Percentiles rank a stretch among this genome's conserved stretches.
Conservation (phyloP, 306 rosid genomes). For the Vigna trinervia region DNA sequence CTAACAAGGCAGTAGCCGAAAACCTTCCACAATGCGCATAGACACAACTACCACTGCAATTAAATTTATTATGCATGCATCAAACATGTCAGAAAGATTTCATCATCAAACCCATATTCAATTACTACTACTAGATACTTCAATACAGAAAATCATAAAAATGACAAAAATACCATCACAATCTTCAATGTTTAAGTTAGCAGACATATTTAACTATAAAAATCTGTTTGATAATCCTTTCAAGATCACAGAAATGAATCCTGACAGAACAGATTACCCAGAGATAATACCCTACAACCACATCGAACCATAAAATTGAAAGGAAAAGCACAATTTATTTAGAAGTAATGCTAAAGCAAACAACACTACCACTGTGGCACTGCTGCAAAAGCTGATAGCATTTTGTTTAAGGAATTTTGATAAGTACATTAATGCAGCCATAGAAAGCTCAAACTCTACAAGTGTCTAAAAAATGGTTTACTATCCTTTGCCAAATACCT, state of each 20-base stretch:
- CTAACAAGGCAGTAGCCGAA: background rate
- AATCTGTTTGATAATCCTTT: conserved; percentile 6
- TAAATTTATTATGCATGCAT: conserved; percentile 2
- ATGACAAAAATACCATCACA: background rate
- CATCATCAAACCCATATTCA: background rate
- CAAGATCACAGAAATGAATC: background rate
- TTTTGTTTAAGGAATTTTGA: background rate
- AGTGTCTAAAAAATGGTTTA: background rate
- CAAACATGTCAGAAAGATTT: background rate
- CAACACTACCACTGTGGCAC: background rate
- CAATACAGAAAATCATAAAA: conserved; percentile 3
- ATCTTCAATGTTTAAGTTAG: background rate
- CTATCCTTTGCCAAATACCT: conserved; percentile 5
- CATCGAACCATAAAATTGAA: background rate
- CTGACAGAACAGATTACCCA: background rate
- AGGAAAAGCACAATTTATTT: conserved; percentile 10
- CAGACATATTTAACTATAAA: conserved; percentile 4
- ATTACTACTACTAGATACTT: conserved; percentile 5
- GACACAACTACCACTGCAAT: conserved; percentile 6
- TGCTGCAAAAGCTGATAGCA: conserved; percentile 1
- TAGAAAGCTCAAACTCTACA: conserved; percentile 30
- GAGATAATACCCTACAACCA: background rate
- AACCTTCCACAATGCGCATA: background rate
- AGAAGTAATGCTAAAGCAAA: background rate
- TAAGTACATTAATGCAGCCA: background rate